Percentiles rank a stretch among this genome's conserved stretches.
Conservation (phyloP, 768 basidiomycete genomes). For the Xerocomellus dryophilus region DNA sequence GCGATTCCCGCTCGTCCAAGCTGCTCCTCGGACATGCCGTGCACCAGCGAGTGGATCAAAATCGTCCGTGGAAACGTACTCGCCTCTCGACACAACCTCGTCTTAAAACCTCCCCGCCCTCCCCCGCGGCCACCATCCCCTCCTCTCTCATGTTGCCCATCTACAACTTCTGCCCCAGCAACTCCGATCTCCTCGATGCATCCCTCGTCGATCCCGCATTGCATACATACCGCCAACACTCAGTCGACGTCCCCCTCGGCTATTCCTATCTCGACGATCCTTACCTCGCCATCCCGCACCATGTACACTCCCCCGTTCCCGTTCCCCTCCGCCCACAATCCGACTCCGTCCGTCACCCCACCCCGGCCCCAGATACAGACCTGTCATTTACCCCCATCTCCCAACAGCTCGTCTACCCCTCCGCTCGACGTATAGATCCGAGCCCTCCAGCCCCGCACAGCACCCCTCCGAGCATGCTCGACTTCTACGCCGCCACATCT, state of each 20-base stretch:
- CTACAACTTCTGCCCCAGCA: background rate
- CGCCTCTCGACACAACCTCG: background rate
- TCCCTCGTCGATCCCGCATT: background rate
- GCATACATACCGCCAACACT: no score
- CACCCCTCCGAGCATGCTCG: conserved; percentile 7
- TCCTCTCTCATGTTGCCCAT: conserved; percentile 9
- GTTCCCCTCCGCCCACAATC: background rate
- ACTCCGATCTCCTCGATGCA: conserved; percentile 13
- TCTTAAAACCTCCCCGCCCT: conserved; percentile 3
- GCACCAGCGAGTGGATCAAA: background rate
- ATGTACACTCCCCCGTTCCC: background rate
- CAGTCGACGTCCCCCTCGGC: conserved; percentile 1
- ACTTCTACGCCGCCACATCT: conserved; percentile 21
- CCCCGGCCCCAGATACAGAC: conserved; percentile 5
- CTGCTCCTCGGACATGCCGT: conserved; percentile 29
- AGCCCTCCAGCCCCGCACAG: background rate
- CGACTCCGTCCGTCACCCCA: conserved; percentile 2
- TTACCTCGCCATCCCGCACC: background rate
- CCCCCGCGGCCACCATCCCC: background rate
- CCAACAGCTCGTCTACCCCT: conserved; percentile 15
- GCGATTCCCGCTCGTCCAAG: background rate
- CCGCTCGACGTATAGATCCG: conserved; percentile 1
- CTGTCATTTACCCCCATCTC: conserved; percentile 8
- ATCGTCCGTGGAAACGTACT: conserved; percentile 2
- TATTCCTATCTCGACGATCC: conserved; percentile 18